These are phyloP conservation scores for Leersia perrieri DNA, from an alignment of 176 grass and related monocot genomes.

Conservation along the genomic window DNA sequence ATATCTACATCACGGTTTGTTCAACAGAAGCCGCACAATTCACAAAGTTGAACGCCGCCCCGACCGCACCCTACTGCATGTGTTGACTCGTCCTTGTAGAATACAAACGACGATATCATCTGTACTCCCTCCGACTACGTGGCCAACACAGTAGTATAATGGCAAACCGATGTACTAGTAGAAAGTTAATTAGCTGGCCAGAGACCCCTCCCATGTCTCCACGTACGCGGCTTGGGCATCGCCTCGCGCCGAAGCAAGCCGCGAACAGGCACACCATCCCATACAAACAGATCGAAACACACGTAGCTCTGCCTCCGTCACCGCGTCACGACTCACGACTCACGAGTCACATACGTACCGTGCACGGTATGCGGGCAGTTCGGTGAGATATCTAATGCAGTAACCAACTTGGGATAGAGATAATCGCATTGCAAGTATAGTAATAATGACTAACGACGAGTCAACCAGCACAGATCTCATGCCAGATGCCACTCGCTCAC, in stretches of 20 bases:
- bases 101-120: not conserved
- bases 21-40: not conserved
- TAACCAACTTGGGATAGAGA: no score
- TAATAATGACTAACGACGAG: not conserved
- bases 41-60: not conserved
- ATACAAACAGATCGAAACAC: no score
- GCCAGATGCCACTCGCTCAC: not conserved
- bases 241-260: not conserved
- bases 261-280: not conserved
- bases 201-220: not conserved
- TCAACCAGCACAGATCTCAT: not conserved
- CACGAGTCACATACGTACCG: not conserved
- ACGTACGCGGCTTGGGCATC: not conserved
- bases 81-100: not conserved
- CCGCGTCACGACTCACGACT: not conserved
- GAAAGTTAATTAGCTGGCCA: not conserved
- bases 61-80: not conserved
- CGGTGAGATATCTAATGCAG: not conserved
- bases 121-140: no score
- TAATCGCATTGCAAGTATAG: not conserved
- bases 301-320: not conserved
- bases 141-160: no score
- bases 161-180: not conserved
- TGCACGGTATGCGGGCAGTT: not conserved
- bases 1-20: not conserved